Base-by-base conservation (phyloP, 2,329 filamentous ascomycete species). In the Huntiella decipiens region DNA sequence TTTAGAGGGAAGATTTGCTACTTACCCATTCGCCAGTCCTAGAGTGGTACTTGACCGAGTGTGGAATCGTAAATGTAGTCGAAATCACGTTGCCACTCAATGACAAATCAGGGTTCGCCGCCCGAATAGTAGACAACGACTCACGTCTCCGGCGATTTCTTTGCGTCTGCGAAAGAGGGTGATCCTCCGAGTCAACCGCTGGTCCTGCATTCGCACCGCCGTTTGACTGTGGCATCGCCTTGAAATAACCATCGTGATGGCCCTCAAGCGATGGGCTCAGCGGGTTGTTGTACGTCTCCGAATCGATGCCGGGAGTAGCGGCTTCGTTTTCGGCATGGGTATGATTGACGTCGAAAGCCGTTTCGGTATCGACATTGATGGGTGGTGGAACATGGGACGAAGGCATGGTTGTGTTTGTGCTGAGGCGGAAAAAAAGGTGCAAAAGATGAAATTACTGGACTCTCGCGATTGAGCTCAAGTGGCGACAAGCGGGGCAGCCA, bases 31-130 rank as follows among this genome's bases (percentile, higher is more conserved):
- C 71, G 47, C 67, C 63, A 12, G 67, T 68, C 54, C 70, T 71
- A 53, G 39, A 43, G 22, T 64, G 66, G 54, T 77, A 77, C 50
- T 68, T 67, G 47, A 78, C 58, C 28, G 70, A 65, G 54, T 78
- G 67, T 19, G 75, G 74, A 51, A 76, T 71, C 50, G 70, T 77
- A 54, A 79, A 79, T 13, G 74, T 77, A 15, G 70, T 74, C 2
- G 75, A 79, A 53, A 79, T 77, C 53, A 79, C 70, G 57, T 74
- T 77, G n/a, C 75, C 75, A 51, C 66, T 77, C 43, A 79, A 62
- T 28, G 64, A 62, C 38, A 79, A 58, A 50, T 73, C 67, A 6
- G 74, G 74, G 52, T 74, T 70, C 46, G 66, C 66, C 47, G 66
- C 63, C 54, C 67, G 66, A 51, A 75, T 67, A 44, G 77, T 71